These are phyloP conservation scores for Paraconiothyrium sp. DNA, from an alignment of 2,329 filamentous ascomycete species.

Conservation along the genomic window DNA sequence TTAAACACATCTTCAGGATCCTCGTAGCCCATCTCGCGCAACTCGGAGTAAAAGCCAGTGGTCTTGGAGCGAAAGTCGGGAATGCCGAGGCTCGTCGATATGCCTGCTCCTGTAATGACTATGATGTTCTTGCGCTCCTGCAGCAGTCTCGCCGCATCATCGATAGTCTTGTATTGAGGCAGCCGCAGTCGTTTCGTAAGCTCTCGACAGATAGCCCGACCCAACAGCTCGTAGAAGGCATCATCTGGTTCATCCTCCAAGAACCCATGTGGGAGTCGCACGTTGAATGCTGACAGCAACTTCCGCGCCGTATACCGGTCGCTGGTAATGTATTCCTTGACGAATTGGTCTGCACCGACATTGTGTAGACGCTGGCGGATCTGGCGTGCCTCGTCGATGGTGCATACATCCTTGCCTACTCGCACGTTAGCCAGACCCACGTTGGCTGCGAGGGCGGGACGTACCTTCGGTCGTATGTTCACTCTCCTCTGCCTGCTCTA, in stretches of 20 bases:
- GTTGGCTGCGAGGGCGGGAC: conserved; percentile 10
- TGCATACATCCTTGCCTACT: conserved; percentile 42
- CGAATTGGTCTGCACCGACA: conserved; percentile 81
- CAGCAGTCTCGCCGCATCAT: conserved; percentile 84
- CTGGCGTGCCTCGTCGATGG: conserved; percentile 66
- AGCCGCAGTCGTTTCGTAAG: conserved; percentile 84
- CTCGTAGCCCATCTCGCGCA: conserved; percentile 77
- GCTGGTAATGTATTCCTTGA: conserved; percentile 64
- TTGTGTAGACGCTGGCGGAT: conserved; percentile 77
- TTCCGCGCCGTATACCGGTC: conserved; percentile 80
- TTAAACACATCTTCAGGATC: conserved; percentile 98
- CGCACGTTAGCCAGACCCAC: neutral
- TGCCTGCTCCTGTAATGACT: conserved; percentile 93
- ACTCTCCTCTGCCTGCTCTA: conserved; percentile 43
- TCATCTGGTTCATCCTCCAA: conserved; percentile 78
- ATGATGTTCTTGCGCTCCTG: conserved; percentile 82
- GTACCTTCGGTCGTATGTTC: conserved; percentile 38
- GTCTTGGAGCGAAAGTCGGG: conserved; percentile 96
- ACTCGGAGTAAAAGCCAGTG: conserved; percentile 87
- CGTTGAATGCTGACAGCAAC: conserved; percentile 85
- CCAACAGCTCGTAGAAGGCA: conserved; percentile 77
- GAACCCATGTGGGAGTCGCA: conserved; percentile 73
- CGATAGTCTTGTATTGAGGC: conserved; percentile 80
- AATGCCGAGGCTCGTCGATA: conserved; percentile 95
- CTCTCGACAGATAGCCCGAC: conserved; percentile 80